Conservation (phyloP, 1,284 basidiomycete species). For the Ceratobasidium sp. region DNA sequence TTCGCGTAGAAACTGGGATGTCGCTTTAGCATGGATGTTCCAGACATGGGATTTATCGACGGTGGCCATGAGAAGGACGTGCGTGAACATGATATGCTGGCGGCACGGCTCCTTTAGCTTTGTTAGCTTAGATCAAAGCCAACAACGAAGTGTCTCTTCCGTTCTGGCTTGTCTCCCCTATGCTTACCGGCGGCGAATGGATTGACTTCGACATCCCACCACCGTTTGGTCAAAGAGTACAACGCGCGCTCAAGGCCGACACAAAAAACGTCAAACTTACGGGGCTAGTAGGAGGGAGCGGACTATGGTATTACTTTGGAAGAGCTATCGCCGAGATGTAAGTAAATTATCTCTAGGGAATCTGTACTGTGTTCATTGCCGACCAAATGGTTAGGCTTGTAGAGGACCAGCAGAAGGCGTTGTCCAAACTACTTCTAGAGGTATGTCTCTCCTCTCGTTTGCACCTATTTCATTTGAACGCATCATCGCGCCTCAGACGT, state of each 20-base stretch:
- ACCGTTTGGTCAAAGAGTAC: constrained; percentile 79
- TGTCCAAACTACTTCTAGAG: constrained; percentile 77
- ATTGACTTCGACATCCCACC: constrained; percentile 85
- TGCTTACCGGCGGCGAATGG: constrained; percentile 87
- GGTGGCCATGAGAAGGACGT: constrained; percentile 86
- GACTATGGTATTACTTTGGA: constrained; percentile 91
- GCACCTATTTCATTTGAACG: constrained; percentile 21
- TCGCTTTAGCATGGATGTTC: constrained; percentile 87
- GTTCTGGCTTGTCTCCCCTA: constrained; percentile 86
- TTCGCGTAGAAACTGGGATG: constrained; percentile 83
- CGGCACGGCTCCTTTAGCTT: constrained; percentile 30
- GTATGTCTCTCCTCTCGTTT: constrained; percentile 61
- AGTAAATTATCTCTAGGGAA: constrained; percentile 53
- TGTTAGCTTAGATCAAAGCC: constrained; percentile 71
- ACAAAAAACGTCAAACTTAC: constrained; percentile 83
- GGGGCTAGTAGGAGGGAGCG: constrained; percentile 84
- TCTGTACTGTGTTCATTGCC: background rate
- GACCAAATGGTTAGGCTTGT: constrained; percentile 66
- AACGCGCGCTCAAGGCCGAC: constrained; percentile 87
- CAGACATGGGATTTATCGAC: constrained; percentile 86
- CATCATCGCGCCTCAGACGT: constrained; percentile 71
- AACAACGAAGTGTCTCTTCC: constrained; percentile 82
- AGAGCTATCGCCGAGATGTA: constrained; percentile 84
- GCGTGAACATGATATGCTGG: constrained; percentile 53
- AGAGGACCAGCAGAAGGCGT: constrained; percentile 74